Percentiles rank a stretch among this genome's conserved stretches.
Conservation (phyloP, 106 monocot species). For the Platanthera guangdongensis region DNA sequence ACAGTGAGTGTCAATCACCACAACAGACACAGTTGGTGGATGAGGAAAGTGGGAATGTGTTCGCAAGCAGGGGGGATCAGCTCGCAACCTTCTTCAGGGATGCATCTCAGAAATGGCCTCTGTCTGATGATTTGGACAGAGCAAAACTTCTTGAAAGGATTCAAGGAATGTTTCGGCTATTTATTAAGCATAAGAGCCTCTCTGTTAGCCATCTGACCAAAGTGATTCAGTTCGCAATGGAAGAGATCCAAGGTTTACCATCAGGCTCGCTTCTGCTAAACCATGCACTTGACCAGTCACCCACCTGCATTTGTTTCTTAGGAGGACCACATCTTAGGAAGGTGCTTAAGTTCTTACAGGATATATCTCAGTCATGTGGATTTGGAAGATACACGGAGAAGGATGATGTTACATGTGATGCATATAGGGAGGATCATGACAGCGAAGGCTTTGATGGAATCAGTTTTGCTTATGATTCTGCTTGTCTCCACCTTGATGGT, state of each 20-base stretch:
- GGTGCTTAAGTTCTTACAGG: slow-evolving; percentile 76
- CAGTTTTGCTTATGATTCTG: slow-evolving; percentile 32
- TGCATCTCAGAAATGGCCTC: slow-evolving; percentile 42
- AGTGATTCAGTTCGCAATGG: slow-evolving; percentile 57
- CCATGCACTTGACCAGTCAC: slow-evolving; percentile 45
- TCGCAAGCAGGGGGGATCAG: slow-evolving; percentile 16
- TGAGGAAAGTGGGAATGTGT: slow-evolving; percentile 28
- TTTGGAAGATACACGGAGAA: slow-evolving; percentile 43
- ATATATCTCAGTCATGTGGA: slow-evolving; percentile 68
- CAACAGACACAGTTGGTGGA: slow-evolving; percentile 14
- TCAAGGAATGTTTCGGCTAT: slow-evolving; percentile 46
- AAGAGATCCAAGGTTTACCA: slow-evolving; percentile 54
- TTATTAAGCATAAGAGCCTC: slow-evolving; percentile 61
- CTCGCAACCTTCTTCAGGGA: slow-evolving; percentile 1
- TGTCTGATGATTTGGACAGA: slow-evolving; percentile 69
- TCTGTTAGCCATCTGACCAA: slow-evolving; percentile 66
- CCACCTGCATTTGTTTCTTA: slow-evolving; percentile 67
- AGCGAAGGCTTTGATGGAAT: slow-evolving; percentile 28
- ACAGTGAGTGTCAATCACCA: slow-evolving; percentile 27
- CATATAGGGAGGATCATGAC: slow-evolving; percentile 13
- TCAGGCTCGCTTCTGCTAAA: slow-evolving; percentile 42
- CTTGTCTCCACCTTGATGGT: slow-evolving; percentile 33
- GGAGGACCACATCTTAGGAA: slow-evolving; percentile 54
- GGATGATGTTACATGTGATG: slow-evolving; percentile 30
- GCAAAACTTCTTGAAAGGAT: slow-evolving; percentile 68